Evolutionary conservation across 2,329 filamentous ascomycete genomes (phyloP).

Genomic region (Peltaster fructicola): DNA sequence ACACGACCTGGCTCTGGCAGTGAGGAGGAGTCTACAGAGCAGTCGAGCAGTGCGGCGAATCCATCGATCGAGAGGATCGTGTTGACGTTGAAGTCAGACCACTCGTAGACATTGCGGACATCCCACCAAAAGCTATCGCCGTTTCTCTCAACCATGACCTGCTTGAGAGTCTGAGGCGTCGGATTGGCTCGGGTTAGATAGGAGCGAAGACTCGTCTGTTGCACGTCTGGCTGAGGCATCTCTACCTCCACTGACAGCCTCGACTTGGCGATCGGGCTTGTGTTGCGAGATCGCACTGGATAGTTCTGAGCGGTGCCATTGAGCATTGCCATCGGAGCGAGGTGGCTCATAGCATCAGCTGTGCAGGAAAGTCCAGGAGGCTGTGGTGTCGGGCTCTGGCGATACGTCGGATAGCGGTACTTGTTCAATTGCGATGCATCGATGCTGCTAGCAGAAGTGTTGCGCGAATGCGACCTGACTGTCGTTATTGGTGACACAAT

Average conservation of each 20-base stretch:
- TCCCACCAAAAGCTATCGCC: slow-evolving; percentile 94
- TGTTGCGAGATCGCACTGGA: slow-evolving; percentile 12
- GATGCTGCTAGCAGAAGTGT: slow-evolving; percentile 16
- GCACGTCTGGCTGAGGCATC: slow-evolving; percentile 18
- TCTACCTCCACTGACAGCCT: slow-evolving; percentile 23
- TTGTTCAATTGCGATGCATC: slow-evolving; percentile 25
- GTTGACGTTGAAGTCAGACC: slow-evolving; percentile 59
- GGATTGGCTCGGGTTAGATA: slow-evolving; percentile 71
- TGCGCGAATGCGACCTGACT: slow-evolving; percentile 15
- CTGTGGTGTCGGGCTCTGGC: slow-evolving; percentile 21
- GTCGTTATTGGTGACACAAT: slow-evolving; percentile 13
- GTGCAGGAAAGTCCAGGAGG: slow-evolving; percentile 16
- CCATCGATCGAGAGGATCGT: slow-evolving; percentile 57
- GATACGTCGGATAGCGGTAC: slow-evolving; percentile 71
- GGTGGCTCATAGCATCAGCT: slow-evolving; percentile 19
- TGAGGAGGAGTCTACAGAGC: slow-evolving; percentile 39
- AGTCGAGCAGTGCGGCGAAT: slow-evolving; percentile 50
- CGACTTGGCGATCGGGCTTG: slow-evolving; percentile 24
- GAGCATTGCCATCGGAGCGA: slow-evolving; percentile 18
- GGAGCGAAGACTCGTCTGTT: slow-evolving; percentile 51
- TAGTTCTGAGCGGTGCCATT: slow-evolving; percentile 16
- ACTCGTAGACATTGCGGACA: slow-evolving; percentile 67
- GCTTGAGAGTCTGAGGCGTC: slow-evolving; percentile 63
- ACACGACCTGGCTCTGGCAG: slow-evolving; percentile 41
- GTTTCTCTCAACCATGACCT: slow-evolving; percentile 49